Conservation (phyloP, 495 filamentous ascomycete species). For the Penicillium pulvis region DNA sequence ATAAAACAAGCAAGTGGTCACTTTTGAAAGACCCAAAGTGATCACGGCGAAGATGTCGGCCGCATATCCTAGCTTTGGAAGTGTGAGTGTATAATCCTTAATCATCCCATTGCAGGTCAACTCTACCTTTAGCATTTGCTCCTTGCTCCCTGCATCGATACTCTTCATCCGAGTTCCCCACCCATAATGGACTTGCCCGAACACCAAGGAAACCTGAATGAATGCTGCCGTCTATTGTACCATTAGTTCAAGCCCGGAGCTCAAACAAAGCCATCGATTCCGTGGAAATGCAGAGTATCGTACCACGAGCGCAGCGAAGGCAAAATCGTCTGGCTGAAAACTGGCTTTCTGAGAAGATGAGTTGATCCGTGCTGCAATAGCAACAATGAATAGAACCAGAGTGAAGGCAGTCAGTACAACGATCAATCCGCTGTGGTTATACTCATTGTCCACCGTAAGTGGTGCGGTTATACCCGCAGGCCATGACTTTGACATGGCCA, state of each 20-base stretch:
- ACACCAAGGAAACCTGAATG: conserved; percentile 11
- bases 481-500: conserved; percentile 11
- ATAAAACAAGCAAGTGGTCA: conserved; percentile 19
- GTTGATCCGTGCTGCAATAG: conserved; percentile 24
- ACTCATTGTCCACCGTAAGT: conserved; percentile 26
- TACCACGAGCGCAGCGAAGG: conserved; percentile 28
- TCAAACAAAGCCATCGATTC: background rate
- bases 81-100: background rate
- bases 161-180: conserved; percentile 21
- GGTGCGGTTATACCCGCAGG: conserved; percentile 24
- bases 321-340: conserved; percentile 25
- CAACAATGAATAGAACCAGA: conserved; percentile 26
- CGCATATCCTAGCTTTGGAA: conserved; percentile 16
- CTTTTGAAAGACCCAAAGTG: conserved; percentile 22
- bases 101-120: background rate
- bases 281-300: background rate
- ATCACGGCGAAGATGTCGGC: conserved; percentile 26
- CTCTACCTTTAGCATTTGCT: conserved; percentile 22
- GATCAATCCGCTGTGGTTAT: conserved; percentile 33
- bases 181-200: conserved; percentile 20
- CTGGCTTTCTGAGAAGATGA: conserved; percentile 15
- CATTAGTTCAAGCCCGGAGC: background rate
- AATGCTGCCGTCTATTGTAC: conserved; percentile 16
- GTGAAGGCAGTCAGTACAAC: conserved; percentile 27
- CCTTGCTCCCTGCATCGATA: background rate